phyloP scores from a whole-genome alignment of 78 protist genomes.

The Parvularia atlantis region DNA sequence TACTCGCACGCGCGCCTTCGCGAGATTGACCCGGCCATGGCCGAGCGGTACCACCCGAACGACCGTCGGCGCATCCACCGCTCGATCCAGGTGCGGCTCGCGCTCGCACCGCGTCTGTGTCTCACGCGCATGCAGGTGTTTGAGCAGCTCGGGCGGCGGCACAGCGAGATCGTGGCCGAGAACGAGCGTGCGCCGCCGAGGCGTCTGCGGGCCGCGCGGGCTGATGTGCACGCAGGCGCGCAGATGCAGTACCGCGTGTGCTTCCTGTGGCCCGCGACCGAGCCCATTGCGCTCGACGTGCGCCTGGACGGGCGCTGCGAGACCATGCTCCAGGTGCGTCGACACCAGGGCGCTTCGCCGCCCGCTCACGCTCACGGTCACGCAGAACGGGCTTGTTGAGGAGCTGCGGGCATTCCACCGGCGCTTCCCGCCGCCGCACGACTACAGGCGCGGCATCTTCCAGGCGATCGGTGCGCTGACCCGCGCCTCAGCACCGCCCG shows the following conservation, averaged over 20 bases:
- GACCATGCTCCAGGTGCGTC: background rate
- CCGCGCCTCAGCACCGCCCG: no score
- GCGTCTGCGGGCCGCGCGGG: background rate
- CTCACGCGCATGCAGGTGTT: conserved; percentile 1
- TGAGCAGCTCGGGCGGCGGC: background rate
- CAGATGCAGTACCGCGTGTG: background rate
- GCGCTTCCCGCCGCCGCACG: background rate
- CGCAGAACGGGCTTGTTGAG: background rate
- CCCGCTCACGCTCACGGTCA: background rate
- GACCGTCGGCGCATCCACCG: conserved; percentile 6
- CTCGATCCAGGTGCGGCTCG: no score
- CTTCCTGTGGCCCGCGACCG: conserved; percentile 20
- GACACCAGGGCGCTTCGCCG: background rate
- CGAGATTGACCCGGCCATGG: conserved; percentile 7
- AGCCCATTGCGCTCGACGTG: background rate
- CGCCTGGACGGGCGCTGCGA: conserved; percentile 8
- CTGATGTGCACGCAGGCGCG: background rate
- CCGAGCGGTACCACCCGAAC: conserved; percentile 5
- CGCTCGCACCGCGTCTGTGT: no score
- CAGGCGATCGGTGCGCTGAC: conserved; percentile 18
- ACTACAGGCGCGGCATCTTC: background rate
- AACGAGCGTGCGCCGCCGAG: no score
- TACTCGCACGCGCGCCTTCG: background rate
- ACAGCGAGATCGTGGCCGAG: no score
- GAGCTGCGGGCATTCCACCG: background rate